A percentile compares a stretch with the other conserved stretches of the same genome.
These are phyloP conservation scores for Penicillium waksmanii DNA, from an alignment of 495 filamentous ascomycete species.

Conservation along the genomic window DNA sequence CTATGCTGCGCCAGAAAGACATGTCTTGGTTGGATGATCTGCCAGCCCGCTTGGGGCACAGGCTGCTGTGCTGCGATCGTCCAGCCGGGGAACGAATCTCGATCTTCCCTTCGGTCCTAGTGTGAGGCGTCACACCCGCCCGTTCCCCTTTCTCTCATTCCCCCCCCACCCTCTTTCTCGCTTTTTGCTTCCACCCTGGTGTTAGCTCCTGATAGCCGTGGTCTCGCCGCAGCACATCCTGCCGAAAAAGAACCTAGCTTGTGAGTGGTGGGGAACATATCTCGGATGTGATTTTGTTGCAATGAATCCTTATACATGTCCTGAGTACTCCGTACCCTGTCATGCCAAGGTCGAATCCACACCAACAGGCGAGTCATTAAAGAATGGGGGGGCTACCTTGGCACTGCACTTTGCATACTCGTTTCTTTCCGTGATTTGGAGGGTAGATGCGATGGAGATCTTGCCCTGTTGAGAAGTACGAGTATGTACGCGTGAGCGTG, in stretches of 20 bases:
- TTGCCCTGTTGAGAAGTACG: neutral
- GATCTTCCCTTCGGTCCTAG: conserved; percentile 16
- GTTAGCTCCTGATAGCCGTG: neutral
- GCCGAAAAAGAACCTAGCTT: too few species aligned
- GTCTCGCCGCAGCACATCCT: too few species aligned
- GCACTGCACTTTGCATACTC: neutral
- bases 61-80: conserved; percentile 15
- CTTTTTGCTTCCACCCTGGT: neutral
- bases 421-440: neutral
- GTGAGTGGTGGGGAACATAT: too few species aligned
- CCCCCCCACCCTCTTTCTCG: neutral
- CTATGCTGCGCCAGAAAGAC: neutral
- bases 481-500: too few species aligned
- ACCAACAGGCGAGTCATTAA: neutral
- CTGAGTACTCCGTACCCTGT: too few species aligned
- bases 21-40: conserved; percentile 15
- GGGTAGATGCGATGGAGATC: neutral
- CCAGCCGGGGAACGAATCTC: conserved; percentile 14
- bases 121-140: conserved; percentile 8
- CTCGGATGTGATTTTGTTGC: too few species aligned
- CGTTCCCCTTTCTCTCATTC: neutral
- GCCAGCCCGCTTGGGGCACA: conserved; percentile 8
- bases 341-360: too few species aligned
- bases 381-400: neutral
- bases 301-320: too few species aligned